Evolutionary conservation across 2,329 filamentous ascomycete genomes (phyloP), one percentile per base, ranked within the genome.

Genomic region (Drechslerella stenobrocha): DNA sequence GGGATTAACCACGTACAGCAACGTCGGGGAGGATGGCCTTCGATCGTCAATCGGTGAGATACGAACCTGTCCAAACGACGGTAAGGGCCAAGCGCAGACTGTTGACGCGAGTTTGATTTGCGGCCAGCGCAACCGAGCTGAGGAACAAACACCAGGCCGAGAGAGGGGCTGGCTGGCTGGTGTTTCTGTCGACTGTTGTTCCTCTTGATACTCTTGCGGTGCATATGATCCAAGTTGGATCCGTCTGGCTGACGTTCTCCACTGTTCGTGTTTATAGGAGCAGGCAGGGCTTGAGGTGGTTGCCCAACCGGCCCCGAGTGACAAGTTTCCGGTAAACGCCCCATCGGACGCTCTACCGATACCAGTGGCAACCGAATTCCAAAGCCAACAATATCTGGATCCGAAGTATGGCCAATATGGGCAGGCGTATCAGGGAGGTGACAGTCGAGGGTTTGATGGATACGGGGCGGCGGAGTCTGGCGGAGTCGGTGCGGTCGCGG

Each of bases 11-110:
- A 30, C 28, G 11, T 30, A 18, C 7, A 42, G 15, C 7, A 13
- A 3, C 37, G 37, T 56, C 30, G n/a, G 3, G 35, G 52, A 65
- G 46, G 26, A 67, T 60, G 55, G 35, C 56, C 26, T 26, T 42
- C 23, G 56, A 67, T 60, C 55, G 45, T 50, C 40, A 51, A 22
- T 67, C 63, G 63, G 63, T 67, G 63, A 67, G 63, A 67, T 67
- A 67, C 52, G 63, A 67, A 67, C 55, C 63, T 67, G 50, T 67
- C 63, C 63, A 56, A 22, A 59, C 48, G 24, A 67, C 51, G 63
- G 63, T 67, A 67, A 67, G 63, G 55, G 44, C 52, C 61, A 58
- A 58, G 53, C 57, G 37, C 26, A 46, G n/a, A n/a, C n/a, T n/a
- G n/a, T n/a, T n/a, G n/a, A n/a, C n/a, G n/a, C n/a, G n/a, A n/a